phyloP scores from a whole-genome alignment of 257 asterid species.

The Solanum commersonii region DNA sequence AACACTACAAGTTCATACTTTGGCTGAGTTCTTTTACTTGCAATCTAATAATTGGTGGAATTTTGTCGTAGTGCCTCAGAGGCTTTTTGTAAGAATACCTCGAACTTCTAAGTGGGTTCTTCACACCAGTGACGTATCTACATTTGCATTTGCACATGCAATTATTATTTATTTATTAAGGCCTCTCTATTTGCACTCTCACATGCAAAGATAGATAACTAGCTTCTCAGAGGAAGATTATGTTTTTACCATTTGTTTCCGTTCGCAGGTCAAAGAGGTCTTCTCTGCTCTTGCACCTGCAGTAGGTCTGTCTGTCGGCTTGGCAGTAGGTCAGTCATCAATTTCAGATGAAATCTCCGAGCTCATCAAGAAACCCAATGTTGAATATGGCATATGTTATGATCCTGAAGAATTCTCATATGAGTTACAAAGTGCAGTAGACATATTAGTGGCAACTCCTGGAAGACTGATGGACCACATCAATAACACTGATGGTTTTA shows the following conservation, averaged over 20 bases:
- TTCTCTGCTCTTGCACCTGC: conserved; percentile 79
- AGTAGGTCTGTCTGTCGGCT: conserved; percentile 91
- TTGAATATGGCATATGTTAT: conserved; percentile 33
- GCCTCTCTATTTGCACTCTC: not conserved
- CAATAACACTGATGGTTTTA: conserved; percentile 78
- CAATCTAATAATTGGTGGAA: not conserved
- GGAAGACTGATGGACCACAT: conserved; percentile 95
- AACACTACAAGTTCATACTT: not conserved
- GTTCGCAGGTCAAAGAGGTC: conserved; percentile 72
- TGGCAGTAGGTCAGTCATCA: conserved; percentile 95
- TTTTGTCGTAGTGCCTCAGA: not conserved
- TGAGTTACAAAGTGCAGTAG: conserved; percentile 60
- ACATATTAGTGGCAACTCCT: conserved; percentile 92
- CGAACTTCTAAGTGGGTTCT: not conserved
- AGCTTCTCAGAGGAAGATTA: not conserved
- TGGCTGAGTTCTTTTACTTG: not conserved
- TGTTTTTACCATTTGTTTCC: not conserved
- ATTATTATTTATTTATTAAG: not conserved
- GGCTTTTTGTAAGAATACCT: not conserved
- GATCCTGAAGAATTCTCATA: conserved; percentile 35
- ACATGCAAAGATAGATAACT: not conserved
- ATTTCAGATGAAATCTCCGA: conserved; percentile 74
- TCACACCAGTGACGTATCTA: not conserved
- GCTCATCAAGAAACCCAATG: conserved; percentile 60
- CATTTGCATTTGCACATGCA: not conserved